phyloP scores from a whole-genome alignment of 495 filamentous ascomycete species.

The Apiosordaria backusii region DNA sequence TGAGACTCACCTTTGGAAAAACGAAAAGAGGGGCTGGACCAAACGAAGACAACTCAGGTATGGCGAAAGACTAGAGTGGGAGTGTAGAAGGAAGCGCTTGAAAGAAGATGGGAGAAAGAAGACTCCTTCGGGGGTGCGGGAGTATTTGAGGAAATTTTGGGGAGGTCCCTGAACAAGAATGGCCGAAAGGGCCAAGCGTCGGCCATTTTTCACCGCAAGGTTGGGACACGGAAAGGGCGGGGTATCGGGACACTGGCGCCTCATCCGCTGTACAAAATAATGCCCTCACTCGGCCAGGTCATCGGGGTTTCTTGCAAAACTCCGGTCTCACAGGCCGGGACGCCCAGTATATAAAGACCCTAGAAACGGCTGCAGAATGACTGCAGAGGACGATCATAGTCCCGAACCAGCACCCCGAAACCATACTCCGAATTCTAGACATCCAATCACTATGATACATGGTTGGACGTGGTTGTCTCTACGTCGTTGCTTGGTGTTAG shows the following conservation, averaged over 20 bases:
- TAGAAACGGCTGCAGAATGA: background rate
- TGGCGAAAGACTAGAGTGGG: constrained; percentile 11
- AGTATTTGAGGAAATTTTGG: constrained; percentile 39
- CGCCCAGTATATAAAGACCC: background rate
- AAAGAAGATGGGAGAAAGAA: constrained; percentile 26
- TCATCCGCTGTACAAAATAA: constrained; percentile 24
- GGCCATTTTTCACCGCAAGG: constrained; percentile 28
- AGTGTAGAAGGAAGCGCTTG: constrained; percentile 21
- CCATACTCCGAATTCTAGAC: background rate
- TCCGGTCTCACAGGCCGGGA: constrained; percentile 10
- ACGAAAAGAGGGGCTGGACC: constrained; percentile 7
- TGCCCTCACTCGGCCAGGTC: background rate
- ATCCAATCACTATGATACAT: background rate
- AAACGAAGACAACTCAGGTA: constrained; percentile 9
- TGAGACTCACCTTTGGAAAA: constrained; percentile 18
- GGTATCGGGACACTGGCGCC: constrained; percentile 19
- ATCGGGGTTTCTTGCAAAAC: constrained; percentile 1
- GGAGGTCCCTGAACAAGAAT: constrained; percentile 19
- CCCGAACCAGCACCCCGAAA: constrained; percentile 3
- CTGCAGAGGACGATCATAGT: background rate
- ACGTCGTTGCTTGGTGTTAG: background rate
- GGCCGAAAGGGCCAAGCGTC: constrained; percentile 25
- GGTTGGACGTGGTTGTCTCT: background rate
- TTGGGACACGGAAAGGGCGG: constrained; percentile 18
- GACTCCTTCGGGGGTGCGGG: constrained; percentile 21